Conservation (phyloP, 768 basidiomycete species). For the Dendrothele bispora region DNA sequence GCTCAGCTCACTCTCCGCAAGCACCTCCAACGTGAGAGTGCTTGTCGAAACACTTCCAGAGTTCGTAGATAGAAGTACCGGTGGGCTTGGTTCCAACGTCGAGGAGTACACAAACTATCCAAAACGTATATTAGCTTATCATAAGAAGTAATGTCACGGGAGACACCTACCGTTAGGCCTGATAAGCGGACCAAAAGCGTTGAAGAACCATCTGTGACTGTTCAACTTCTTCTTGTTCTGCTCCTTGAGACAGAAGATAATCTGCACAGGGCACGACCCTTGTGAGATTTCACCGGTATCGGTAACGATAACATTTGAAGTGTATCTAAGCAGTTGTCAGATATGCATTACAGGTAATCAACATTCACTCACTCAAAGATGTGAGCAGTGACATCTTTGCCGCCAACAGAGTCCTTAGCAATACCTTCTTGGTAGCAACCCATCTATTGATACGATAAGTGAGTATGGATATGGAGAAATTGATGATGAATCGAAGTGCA, state of each 20-base stretch:
- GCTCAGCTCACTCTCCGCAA: conserved; percentile 77
- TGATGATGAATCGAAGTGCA: conserved; percentile 13
- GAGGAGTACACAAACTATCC: conserved; percentile 79
- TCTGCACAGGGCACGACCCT: conserved; percentile 78
- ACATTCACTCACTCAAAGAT: conserved; percentile 74
- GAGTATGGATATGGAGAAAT: not conserved
- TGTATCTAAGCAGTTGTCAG: conserved; percentile 50
- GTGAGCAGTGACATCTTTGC: conserved; percentile 91
- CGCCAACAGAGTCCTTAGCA: conserved; percentile 83
- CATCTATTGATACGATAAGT: conserved; percentile 49
- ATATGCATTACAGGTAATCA: conserved; percentile 3
- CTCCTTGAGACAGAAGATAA: conserved; percentile 91
- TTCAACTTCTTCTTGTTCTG: conserved; percentile 98
- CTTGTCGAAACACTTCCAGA: conserved; percentile 95
- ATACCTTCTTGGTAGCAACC: conserved; percentile 88
- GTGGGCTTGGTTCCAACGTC: conserved; percentile 97
- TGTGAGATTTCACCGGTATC: conserved; percentile 78
- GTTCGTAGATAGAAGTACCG: conserved; percentile 90
- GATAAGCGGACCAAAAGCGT: conserved; percentile 87
- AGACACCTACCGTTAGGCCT: conserved; percentile 67
- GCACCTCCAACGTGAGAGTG: conserved; percentile 88
- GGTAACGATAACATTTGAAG: conserved; percentile 75
- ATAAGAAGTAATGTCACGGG: conserved; percentile 1
- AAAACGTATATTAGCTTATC: conserved; percentile 8
- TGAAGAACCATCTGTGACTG: conserved; percentile 97